A percentile compares a stretch with the other conserved stretches of the same genome.
These are phyloP conservation scores for Syncephalastrum monosporum DNA, from an alignment of 371 early-diverging fungal genomes.

Conservation along the genomic window DNA sequence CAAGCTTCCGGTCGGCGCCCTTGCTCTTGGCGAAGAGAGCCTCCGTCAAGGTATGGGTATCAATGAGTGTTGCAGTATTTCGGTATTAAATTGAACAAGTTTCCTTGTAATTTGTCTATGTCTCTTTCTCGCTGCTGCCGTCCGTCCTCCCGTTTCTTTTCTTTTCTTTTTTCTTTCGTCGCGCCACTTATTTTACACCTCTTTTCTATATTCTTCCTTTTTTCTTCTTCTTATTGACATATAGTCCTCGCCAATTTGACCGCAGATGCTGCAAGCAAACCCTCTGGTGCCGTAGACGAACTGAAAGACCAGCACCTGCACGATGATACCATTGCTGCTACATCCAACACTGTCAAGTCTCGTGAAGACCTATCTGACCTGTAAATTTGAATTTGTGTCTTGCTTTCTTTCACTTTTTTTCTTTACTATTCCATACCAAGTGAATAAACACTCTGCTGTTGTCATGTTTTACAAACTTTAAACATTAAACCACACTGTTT, in stretches of 20 bases:
- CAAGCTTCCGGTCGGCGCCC: constrained; percentile 33
- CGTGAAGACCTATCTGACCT: neutral
- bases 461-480: too few relatives aligned
- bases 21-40: constrained; percentile 19
- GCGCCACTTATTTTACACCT: neutral
- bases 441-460: too few relatives aligned
- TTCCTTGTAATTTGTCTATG: neutral
- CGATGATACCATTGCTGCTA: too few relatives aligned
- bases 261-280: constrained; percentile 1
- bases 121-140: neutral
- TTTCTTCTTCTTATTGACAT: neutral
- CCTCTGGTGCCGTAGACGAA: neutral
- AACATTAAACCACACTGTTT: too few relatives aligned
- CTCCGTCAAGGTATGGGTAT: neutral
- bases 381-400: constrained; percentile 6
- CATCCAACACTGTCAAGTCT: neutral
- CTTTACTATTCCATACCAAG: too few relatives aligned
- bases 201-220: neutral
- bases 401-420: too few relatives aligned
- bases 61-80: neutral
- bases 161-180: neutral
- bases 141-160: neutral
- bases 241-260: neutral
- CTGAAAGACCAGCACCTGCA: too few relatives aligned
- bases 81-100: constrained; percentile 6